Conservation (phyloP, 2,329 filamentous ascomycete genomes). For the Microsporum audouinii region DNA sequence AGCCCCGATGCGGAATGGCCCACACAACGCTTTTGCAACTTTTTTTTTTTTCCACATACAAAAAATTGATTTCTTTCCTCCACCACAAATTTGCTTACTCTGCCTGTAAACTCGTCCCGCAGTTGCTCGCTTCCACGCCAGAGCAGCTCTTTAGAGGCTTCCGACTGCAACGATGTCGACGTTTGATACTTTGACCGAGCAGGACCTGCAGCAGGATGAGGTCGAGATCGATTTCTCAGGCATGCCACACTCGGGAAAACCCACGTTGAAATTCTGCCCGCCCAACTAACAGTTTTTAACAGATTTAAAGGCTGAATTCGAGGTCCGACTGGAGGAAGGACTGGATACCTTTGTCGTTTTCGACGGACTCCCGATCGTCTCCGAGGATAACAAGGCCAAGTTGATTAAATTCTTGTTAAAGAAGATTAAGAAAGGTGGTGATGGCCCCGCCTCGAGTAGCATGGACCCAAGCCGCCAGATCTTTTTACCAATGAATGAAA, state of each 20-base stretch:
- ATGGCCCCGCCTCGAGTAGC: slow-evolving; percentile 47
- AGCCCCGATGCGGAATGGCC: slow-evolving; percentile 3
- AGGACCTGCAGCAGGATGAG: slow-evolving; percentile 81
- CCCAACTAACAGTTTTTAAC: slow-evolving; percentile 21
- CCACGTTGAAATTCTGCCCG: slow-evolving; percentile 4
- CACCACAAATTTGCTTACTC: background rate
- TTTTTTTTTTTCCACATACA: slow-evolving; percentile 5
- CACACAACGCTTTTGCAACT: background rate
- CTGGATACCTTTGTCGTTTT: slow-evolving; percentile 94
- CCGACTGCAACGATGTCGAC: background rate
- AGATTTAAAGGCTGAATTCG: slow-evolving; percentile 87
- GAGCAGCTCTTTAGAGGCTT: background rate
- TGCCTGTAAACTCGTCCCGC: background rate
- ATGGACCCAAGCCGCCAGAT: slow-evolving; percentile 49
- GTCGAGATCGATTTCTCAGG: slow-evolving; percentile 85
- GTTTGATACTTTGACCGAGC: slow-evolving; percentile 85
- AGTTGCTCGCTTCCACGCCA: background rate
- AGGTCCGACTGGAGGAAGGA: slow-evolving; percentile 90
- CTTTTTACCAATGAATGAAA: slow-evolving; percentile 85
- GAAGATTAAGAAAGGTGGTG: slow-evolving; percentile 54
- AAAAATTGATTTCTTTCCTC: slow-evolving; percentile 1
- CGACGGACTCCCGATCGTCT: slow-evolving; percentile 83
- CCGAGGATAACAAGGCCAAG: slow-evolving; percentile 82
- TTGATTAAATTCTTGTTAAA: slow-evolving; percentile 91
- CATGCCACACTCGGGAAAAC: slow-evolving; percentile 22